These are phyloP conservation scores for Blastobotrys muscicola DNA, from an alignment of 805 yeast genomes.

Conservation along the genomic window DNA sequence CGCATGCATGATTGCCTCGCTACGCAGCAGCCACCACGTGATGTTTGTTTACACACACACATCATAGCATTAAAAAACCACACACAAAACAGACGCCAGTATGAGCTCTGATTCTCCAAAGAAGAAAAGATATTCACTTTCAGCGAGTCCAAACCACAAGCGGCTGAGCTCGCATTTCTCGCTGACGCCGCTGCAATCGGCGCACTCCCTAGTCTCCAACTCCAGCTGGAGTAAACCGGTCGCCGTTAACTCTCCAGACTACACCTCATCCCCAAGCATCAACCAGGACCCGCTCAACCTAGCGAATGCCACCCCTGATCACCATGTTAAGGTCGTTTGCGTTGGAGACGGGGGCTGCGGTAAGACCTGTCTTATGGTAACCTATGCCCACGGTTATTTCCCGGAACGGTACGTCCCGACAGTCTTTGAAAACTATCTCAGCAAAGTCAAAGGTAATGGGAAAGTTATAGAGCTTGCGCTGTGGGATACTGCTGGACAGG, in stretches of 20 bases:
- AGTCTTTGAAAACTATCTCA: slow-evolving; percentile 69
- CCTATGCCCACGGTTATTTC: slow-evolving; percentile 60
- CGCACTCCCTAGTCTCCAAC: not conserved
- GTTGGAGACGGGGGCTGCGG: slow-evolving; percentile 92
- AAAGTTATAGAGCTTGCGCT: slow-evolving; percentile 58
- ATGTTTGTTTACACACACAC: too few relatives aligned
- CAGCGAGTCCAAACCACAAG: too few relatives aligned
- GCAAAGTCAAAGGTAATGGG: slow-evolving; percentile 40
- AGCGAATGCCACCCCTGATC: slow-evolving; percentile 22
- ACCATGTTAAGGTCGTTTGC: slow-evolving; percentile 53
- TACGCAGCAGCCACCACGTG: too few relatives aligned
- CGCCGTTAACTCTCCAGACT: not conserved
- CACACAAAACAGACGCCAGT: too few relatives aligned
- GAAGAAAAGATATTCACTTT: too few relatives aligned
- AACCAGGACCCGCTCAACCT: slow-evolving; percentile 4
- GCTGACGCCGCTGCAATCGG: not conserved
- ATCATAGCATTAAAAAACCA: too few relatives aligned
- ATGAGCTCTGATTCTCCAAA: too few relatives aligned
- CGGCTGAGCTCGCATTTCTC: too few relatives aligned
- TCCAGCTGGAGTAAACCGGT: not conserved
- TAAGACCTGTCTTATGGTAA: slow-evolving; percentile 62
- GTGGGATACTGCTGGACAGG: slow-evolving; percentile 92
- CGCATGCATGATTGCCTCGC: too few relatives aligned
- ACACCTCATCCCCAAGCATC: not conserved
- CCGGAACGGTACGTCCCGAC: slow-evolving; percentile 74